Percentiles rank a stretch among this genome's conserved stretches.
phyloP scores from a whole-genome alignment of 371 early-diverging fungal species.

The Circinella minor region DNA sequence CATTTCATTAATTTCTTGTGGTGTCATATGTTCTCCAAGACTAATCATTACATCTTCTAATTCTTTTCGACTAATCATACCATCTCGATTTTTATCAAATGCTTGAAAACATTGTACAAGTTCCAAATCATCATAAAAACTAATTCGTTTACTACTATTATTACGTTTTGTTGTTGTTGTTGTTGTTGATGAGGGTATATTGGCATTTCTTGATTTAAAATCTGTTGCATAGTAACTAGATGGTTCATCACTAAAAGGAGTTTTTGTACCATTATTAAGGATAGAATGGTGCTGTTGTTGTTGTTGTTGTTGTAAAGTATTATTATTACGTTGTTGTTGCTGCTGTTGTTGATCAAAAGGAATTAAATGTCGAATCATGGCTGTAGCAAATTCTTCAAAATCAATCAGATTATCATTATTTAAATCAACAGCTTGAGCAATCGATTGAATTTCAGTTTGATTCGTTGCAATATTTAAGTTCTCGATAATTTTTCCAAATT shows the following conservation, averaged over 20 bases:
- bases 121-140: slow-evolving; percentile 61
- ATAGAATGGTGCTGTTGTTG: no score
- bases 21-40: slow-evolving; percentile 68
- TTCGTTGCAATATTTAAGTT: slow-evolving; percentile 74
- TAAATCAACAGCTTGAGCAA: slow-evolving; percentile 57
- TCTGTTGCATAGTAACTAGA: background rate
- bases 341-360: no score
- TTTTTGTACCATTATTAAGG: no score
- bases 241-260: background rate
- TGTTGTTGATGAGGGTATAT: background rate
- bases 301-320: no score
- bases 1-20: slow-evolving; percentile 82
- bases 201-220: background rate
- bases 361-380: slow-evolving; percentile 50
- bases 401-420: slow-evolving; percentile 55
- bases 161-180: background rate
- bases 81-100: slow-evolving; percentile 79
- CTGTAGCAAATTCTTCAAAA: slow-evolving; percentile 73
- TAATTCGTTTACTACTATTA: slow-evolving; percentile 16
- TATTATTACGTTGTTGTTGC: no score
- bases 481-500: slow-evolving; percentile 70
- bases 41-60: slow-evolving; percentile 71
- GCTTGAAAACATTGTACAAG: slow-evolving; percentile 69
- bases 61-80: slow-evolving; percentile 71
- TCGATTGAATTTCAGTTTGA: slow-evolving; percentile 60